Conservation (phyloP, 2,329 filamentous ascomycete genomes). For the Pestalotiopsis sp. region DNA sequence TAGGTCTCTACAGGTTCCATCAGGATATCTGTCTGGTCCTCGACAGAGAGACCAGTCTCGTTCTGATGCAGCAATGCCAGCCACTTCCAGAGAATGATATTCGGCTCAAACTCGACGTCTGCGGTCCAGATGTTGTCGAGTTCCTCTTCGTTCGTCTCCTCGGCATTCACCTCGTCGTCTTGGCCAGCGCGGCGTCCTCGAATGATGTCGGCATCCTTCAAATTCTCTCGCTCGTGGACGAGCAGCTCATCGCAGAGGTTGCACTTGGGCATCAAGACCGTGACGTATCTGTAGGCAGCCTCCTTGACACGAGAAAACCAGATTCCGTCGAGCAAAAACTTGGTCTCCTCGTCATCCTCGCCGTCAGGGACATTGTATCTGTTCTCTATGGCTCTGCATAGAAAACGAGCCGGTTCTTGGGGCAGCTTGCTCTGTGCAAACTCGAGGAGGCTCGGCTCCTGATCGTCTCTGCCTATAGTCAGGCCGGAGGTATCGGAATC, state of each 20-base stretch:
- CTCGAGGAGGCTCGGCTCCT: background rate
- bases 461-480: background rate
- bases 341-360: background rate
- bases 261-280: slow-evolving; percentile 23
- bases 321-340: background rate
- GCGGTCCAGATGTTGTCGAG: slow-evolving; percentile 14
- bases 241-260: slow-evolving; percentile 18
- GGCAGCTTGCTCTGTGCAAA: too few species aligned
- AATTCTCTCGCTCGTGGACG: slow-evolving; percentile 5
- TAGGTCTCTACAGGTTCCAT: slow-evolving; percentile 10
- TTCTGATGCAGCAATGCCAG: background rate
- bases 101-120: slow-evolving; percentile 22
- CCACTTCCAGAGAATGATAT: slow-evolving; percentile 22
- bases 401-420: background rate
- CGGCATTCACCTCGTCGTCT: too few species aligned
- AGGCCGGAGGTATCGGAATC: background rate
- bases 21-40: background rate
- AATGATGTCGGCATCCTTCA: background rate
- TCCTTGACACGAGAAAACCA: slow-evolving; percentile 2
- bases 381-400: background rate
- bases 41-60: background rate
- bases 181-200: slow-evolving; percentile 1
- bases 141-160: background rate
- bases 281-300: slow-evolving; percentile 13
- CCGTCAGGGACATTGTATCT: background rate